A percentile compares a stretch with the other conserved stretches of the same genome.
Evolutionary conservation across 345 rosid species (phyloP).

Genomic region (Boechera stricta): DNA sequence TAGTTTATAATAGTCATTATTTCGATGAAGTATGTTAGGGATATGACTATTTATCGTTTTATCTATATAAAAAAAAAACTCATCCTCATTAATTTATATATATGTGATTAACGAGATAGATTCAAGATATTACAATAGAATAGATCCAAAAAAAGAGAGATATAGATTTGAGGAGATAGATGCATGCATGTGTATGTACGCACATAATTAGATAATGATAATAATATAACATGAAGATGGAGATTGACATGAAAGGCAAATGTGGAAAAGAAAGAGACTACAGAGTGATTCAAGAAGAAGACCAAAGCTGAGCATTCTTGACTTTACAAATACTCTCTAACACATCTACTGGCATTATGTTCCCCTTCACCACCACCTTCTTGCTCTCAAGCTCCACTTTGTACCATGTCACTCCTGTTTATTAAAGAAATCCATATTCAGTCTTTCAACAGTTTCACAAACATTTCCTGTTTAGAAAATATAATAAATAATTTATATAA

Average conservation of each 20-base stretch:
- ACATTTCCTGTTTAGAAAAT: conserved; percentile 8
- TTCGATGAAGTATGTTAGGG: not conserved
- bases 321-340: conserved; percentile 81
- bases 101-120: conserved; percentile 3
- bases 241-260: conserved; percentile 39
- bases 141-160: conserved; percentile 2
- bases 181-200: conserved; percentile 42
- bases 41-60: not conserved
- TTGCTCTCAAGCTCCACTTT: conserved; percentile 92
- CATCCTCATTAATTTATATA: conserved; percentile 8
- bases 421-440: not conserved
- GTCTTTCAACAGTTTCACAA: conserved; percentile 27
- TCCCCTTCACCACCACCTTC: conserved; percentile 84
- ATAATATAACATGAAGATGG: conserved; percentile 33
- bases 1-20: not conserved
- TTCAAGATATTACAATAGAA: conserved; percentile 24
- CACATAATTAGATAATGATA: conserved; percentile 31
- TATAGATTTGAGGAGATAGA: conserved; percentile 29
- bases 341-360: conserved; percentile 75
- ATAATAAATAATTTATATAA: not conserved
- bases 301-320: conserved; percentile 85
- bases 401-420: conserved; percentile 86
- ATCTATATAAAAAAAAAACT: not conserved
- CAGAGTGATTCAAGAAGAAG: conserved; percentile 32
- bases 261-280: conserved; percentile 27